Percentiles rank a stretch among this genome's conserved stretches.
Conservation (phyloP, 257 asterid genomes). For the Fraxinus anomala region DNA sequence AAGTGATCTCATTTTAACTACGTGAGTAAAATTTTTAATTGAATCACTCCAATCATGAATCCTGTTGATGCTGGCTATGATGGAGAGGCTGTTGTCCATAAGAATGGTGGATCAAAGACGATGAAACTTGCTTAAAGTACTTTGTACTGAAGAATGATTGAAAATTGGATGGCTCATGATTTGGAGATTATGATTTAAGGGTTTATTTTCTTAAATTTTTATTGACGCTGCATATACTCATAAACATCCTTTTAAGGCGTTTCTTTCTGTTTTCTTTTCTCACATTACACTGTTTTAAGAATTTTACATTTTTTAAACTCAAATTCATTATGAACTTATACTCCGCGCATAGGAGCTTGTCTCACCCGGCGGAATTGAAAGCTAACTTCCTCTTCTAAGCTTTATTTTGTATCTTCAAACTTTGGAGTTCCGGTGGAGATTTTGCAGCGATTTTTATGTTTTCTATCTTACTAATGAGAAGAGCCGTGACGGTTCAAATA, state of each 20-base stretch:
- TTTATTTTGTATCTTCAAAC: background rate
- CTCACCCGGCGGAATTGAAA: background rate
- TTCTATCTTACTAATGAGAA: conserved; percentile 15
- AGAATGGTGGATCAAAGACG: conserved; percentile 15
- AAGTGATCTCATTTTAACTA: background rate
- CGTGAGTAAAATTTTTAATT: background rate
- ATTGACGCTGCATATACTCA: background rate
- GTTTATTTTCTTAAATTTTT: conserved; percentile 13
- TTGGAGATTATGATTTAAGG: background rate
- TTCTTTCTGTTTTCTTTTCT: background rate
- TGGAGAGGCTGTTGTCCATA: conserved; percentile 6
- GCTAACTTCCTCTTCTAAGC: background rate
- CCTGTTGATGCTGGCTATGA: background rate
- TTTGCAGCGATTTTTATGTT: conserved; percentile 11
- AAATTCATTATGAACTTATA: conserved; percentile 1
- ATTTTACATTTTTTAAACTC: background rate
- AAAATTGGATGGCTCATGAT: background rate
- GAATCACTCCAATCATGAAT: background rate
- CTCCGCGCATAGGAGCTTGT: background rate
- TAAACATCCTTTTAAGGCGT: background rate
- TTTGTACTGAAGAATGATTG: background rate
- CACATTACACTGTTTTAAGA: background rate
- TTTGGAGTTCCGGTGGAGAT: conserved; percentile 13
- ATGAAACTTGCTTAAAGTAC: background rate
- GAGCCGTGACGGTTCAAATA: conserved; percentile 11